Evolutionary conservation across 2,329 filamentous ascomycete genomes (phyloP).

Genomic region (Tolypocladium cylindrosporum): DNA sequence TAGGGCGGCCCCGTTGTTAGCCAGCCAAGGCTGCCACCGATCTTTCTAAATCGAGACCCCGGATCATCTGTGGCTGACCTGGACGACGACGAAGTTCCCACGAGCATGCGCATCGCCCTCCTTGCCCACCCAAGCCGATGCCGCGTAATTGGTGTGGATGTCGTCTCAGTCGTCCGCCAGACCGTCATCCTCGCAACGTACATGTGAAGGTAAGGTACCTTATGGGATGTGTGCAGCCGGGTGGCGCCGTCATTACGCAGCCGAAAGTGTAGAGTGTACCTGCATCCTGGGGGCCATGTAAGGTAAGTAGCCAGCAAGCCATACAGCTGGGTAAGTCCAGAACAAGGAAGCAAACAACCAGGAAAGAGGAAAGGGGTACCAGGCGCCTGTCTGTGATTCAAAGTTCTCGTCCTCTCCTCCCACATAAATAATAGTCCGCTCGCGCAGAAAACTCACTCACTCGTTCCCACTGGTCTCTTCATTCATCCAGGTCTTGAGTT

Average conservation of each 20-base stretch:
- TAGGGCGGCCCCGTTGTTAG: neutral
- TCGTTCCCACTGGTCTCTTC: neutral
- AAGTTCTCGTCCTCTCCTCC: neutral
- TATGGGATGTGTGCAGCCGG: neutral
- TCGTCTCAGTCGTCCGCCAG: slow-evolving; percentile 1
- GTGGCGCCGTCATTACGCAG: slow-evolving; percentile 1
- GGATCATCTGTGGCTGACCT: neutral
- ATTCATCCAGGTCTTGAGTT: neutral
- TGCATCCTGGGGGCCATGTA: neutral
- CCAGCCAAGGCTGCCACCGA: neutral
- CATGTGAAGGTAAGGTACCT: neutral
- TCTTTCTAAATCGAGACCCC: neutral
- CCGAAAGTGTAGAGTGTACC: neutral
- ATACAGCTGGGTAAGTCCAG: neutral
- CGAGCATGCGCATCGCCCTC: neutral
- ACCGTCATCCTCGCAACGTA: neutral
- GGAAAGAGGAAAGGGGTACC: neutral
- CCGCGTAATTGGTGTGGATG: slow-evolving; percentile 1
- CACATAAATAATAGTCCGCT: neutral
- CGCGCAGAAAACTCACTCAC: neutral
- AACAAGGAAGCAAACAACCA: neutral
- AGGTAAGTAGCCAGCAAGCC: neutral
- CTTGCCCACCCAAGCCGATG: neutral
- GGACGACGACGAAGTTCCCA: neutral
- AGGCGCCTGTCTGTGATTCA: neutral